A percentile compares a stretch with the other conserved stretches of the same genome.
These are phyloP conservation scores for Solanum hybrid DNA, from an alignment of 305 asterid genomes.

Conservation along the genomic window DNA sequence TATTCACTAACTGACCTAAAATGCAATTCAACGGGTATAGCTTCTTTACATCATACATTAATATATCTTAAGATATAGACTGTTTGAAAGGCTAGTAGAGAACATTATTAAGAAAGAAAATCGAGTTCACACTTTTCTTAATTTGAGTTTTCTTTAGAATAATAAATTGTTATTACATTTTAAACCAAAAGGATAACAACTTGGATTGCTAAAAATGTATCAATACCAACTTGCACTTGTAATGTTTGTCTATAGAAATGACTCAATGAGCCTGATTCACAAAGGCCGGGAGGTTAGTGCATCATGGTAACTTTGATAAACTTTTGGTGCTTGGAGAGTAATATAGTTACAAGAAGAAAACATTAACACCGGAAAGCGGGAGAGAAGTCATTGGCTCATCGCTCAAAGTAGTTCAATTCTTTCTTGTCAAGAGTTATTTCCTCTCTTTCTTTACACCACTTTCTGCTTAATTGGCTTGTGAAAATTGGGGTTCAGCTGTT, in stretches of 20 bases:
- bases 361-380: neutral
- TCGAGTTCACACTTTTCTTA: neutral
- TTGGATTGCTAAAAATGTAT: neutral
- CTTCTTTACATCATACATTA: neutral
- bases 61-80: neutral
- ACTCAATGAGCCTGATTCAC: neutral
- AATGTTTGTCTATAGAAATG: neutral
- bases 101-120: neutral
- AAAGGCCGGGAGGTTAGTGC: neutral
- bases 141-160: neutral
- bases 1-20: neutral
- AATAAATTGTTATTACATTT: neutral
- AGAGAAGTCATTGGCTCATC: neutral
- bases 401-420: neutral
- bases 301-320: neutral
- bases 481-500: neutral
- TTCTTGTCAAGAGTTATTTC: neutral
- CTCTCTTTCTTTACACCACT: neutral
- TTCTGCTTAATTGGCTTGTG: neutral
- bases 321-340: neutral
- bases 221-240: neutral
- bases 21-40: neutral
- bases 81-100: neutral
- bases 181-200: neutral
- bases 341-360: neutral